Evolutionary conservation across 2,329 filamentous ascomycete species (phyloP).

Genomic region (Arachnopeziza araneosa): DNA sequence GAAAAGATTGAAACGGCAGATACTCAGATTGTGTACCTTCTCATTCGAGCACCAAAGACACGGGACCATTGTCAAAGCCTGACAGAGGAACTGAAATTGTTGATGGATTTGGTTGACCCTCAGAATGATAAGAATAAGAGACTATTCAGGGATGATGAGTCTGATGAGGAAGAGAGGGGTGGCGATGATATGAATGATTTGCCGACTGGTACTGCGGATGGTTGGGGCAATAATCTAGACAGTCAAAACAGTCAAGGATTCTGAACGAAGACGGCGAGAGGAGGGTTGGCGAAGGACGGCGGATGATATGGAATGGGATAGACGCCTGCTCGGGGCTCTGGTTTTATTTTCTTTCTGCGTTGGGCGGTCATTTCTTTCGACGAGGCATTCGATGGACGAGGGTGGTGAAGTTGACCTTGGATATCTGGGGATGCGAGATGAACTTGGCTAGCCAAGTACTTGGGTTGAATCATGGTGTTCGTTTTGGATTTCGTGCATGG

Average conservation of each 20-base stretch:
- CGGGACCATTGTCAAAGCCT: constrained; percentile 9
- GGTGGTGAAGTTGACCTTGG: too few relatives aligned
- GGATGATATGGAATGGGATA: too few relatives aligned
- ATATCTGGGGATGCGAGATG: too few relatives aligned
- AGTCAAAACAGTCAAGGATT: background rate
- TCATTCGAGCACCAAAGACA: background rate
- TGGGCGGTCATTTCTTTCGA: too few relatives aligned
- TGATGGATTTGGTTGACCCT: constrained; percentile 10
- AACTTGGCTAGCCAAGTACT: too few relatives aligned
- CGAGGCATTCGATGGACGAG: too few relatives aligned
- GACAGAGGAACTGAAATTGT: constrained; percentile 7
- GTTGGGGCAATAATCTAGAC: background rate
- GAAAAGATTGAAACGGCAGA: constrained; percentile 8
- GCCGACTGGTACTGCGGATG: background rate
- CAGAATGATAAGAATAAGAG: constrained; percentile 4
- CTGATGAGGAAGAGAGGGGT: background rate
- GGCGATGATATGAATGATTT: background rate
- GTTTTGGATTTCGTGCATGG: background rate
- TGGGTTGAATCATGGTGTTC: too few relatives aligned
- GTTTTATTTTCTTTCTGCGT: too few relatives aligned
- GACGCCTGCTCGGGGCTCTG: too few relatives aligned
- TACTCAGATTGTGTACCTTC: constrained; percentile 8
- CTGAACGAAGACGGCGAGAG: too few relatives aligned
- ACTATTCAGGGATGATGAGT: background rate
- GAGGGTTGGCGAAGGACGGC: too few relatives aligned